Base-by-base conservation (phyloP, 2,329 filamentous ascomycete genomes). In the Exserohilum rostratum region DNA sequence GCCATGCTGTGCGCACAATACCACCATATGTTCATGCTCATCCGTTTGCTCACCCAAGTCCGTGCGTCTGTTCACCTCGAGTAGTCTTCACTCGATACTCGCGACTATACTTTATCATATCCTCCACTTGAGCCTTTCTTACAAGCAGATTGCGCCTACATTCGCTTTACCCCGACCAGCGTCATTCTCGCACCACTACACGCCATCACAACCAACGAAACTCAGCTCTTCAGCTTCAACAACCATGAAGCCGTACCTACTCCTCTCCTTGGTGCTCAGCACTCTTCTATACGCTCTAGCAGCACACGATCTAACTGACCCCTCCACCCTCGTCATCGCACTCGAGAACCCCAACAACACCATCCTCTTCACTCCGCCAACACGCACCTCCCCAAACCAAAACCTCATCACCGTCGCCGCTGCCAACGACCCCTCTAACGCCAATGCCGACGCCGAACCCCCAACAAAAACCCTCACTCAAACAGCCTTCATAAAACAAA, bases 21-120 rank as follows among this genome's bases (percentile, higher is more conserved):
- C 29, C n/a, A 43, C 9, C n/a, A 37, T 37, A 30, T 43, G 35
- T 42, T 9, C 20, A 35, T 38, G 5, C 20, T 38, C 20, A 11
- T 30, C 44, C 22, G 22, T 43, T 52, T 58, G 52, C 47, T 45
- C 18, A 22, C 25, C 35, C n/a, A 31, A n/a, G 45, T 37, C 45
- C 18, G 22, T 49, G 38, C 31, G 17, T 34, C 27, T 12, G 10
- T 44, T 34, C 30, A 20, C 37, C 15, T 29, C 12, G 22, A 25
- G 22, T n/a, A 29, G 39, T 29, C 25, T 17, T 42, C 39, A 40
- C 22, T 3, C 6, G 25, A 15, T 35, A 15, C 22, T 35, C 18
- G 39, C 5, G 31, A n/a, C 13, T n/a, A n/a, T 6, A n/a, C 12
- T 13, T 6, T 39, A 11, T 18, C n/a, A 7, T 11, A 2, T 17